These are phyloP conservation scores for Tardiomyces depauwii DNA, from an alignment of 1,139 yeast species.

Conservation along the genomic window DNA sequence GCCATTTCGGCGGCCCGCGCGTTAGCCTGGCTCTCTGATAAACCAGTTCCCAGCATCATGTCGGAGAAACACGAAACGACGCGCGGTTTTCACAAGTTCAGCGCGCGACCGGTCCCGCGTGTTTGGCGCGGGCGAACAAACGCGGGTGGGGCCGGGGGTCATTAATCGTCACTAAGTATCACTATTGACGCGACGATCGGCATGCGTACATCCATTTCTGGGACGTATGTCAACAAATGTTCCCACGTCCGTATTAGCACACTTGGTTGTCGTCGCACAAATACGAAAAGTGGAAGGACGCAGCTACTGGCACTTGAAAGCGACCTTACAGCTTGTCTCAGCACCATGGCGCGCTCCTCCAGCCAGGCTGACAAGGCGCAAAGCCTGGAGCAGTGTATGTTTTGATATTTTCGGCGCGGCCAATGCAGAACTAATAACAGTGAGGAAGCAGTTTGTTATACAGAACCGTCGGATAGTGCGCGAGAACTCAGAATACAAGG, in stretches of 20 bases:
- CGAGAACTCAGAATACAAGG: neutral
- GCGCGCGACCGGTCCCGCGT: no score
- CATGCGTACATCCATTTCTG: no score
- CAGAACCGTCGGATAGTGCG: neutral
- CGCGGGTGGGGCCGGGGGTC: no score
- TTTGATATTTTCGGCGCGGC: neutral
- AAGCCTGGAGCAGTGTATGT: neutral
- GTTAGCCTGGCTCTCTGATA: neutral
- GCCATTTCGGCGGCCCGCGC: constrained; percentile 12
- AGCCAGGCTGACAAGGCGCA: neutral
- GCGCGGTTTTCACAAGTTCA: no score
- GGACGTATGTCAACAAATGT: no score
- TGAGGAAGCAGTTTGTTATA: neutral
- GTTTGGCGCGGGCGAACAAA: no score
- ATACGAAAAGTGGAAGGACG: neutral
- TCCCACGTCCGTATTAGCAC: no score
- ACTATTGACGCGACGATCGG: no score
- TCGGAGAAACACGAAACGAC: no score
- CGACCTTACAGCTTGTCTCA: no score
- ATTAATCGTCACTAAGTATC: no score
- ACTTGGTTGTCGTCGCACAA: neutral
- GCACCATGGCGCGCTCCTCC: neutral
- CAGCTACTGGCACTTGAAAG: no score
- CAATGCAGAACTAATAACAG: neutral
- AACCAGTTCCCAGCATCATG: neutral